Evolutionary conservation across 306 rosid species (phyloP), one percentile per base, ranked within the genome.

Genomic region (Herpetospermum pedunculosum): DNA sequence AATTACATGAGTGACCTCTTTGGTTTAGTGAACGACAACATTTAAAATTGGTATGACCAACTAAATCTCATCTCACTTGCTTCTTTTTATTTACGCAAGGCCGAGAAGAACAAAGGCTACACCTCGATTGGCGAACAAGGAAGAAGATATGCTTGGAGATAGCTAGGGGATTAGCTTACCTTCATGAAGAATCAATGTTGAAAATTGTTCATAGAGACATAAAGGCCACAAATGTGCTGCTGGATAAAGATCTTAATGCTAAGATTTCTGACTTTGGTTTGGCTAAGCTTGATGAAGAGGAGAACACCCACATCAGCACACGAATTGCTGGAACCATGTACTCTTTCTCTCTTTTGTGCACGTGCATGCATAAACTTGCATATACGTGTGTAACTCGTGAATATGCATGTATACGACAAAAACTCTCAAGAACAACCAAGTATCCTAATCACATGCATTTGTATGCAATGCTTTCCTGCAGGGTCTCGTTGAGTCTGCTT

Each of bases 181-280:
- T 91, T 80, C 98, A 91, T 55, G 97, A 93, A 82, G 96, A 91
- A 58, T 93, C 98, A 67, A 82, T 88, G 76, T 78, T 93, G 82
- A 93, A 93, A 84, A 90, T 93, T 59, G 94, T 93, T 46, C 98
- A 93, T 62, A 87, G 98, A 73, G 98, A 93, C 73, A 93, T 93
- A 28, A 93, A 93, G 72, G 92, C 98, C 60, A 90, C 98, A 37
- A 93, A 93, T 70, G 92, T 90, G 67, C 83, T 93, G 54, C 98
- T 93, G 50, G 98, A 89, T 81, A 86, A 80, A 83, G 57, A 86
- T 83, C 86, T 93, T 8, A 85, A 84, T 46, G 97, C 97, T 4
- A 93, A 90, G 83, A 93, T 93, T 74, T 93, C 97, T 19, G 98
- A 93, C 80, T 93, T 93, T 13, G 98, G 98, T 75, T 84, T 93